Conservation (phyloP, 1,284 basidiomycete species). For the Ceratobasidium sp. region DNA sequence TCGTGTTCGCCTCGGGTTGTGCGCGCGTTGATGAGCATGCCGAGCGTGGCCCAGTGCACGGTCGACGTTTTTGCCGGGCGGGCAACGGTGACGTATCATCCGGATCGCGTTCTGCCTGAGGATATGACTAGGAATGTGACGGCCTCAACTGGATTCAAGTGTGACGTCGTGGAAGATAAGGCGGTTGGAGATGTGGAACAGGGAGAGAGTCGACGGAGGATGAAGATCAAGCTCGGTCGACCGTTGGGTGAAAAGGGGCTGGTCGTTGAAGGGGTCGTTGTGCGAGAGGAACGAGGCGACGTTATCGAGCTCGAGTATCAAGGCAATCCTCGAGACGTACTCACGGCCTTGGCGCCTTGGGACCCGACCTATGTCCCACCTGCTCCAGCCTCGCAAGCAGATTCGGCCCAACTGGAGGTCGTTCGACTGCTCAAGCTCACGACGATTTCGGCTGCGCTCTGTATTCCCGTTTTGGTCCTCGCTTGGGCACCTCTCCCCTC, state of each 20-base stretch:
- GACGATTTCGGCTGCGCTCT: constrained; percentile 49
- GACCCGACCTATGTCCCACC: constrained; percentile 37
- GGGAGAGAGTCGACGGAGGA: not conserved
- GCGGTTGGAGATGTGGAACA: constrained; percentile 7
- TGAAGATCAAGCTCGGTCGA: not conserved
- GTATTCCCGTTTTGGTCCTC: constrained; percentile 57
- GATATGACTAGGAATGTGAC: constrained; percentile 28
- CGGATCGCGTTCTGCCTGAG: constrained; percentile 14
- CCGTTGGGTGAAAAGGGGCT: not conserved
- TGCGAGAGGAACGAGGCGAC: constrained; percentile 7
- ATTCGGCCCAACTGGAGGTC: constrained; percentile 44
- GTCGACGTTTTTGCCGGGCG: constrained; percentile 42
- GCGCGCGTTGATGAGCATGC: constrained; percentile 35
- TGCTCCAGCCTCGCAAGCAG: constrained; percentile 4
- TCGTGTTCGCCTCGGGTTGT: constrained; percentile 44
- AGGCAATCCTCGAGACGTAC: constrained; percentile 39
- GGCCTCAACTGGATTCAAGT: constrained; percentile 24
- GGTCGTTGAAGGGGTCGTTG: constrained; percentile 6
- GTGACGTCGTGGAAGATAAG: constrained; percentile 15
- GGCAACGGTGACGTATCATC: constrained; percentile 40
- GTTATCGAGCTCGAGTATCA: constrained; percentile 36
- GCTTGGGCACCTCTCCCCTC: constrained; percentile 56
- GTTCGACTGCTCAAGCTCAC: constrained; percentile 50
- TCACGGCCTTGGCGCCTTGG: constrained; percentile 38
- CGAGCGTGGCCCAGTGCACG: constrained; percentile 37